Base-by-base conservation (phyloP, 192 early-diverging fungal genomes). In the Backusella morwellensis region DNA sequence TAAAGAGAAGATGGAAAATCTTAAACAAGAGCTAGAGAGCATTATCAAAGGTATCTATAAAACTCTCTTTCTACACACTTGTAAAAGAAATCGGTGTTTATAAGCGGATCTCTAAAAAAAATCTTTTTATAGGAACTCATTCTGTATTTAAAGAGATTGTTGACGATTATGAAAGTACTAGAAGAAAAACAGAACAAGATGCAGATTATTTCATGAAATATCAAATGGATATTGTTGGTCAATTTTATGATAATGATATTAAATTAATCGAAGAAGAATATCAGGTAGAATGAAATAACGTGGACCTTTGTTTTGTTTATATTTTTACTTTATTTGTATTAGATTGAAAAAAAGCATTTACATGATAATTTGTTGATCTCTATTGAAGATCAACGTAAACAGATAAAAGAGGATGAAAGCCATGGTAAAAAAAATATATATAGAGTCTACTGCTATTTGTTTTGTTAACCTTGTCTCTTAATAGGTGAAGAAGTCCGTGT, bases 371-470 rank as follows among this genome's bases (percentile, higher is more conserved):
- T 81, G 52, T 71, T 81, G 67, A 44, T 72, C 9, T 73, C 69
- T 26, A 81, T 81, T 54, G 73, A 77, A 72, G 76, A 81, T 34
- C 66, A 73, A 71, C 54, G 72, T 66, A 81, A 77, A 50, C 80
- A 81, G 47, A 81, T 81, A n/a, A 77, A 77, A 15, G 80, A 81
- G 34, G 76, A 81, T 32, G 50, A 70, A 68, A 68, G 38, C 14
- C 56, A 75, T 32, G 76, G 77, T 66, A 23, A 71, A 15, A 14
- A 8, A 0, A 26, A 35, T 23, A 23, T 56, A n/a, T n/a, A n/a
- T n/a, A n/a, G n/a, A 23, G 3, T 21, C 54, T n/a, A 0, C 8
- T n/a, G 3, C 1, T 19, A 6, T n/a, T 52, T n/a, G 14, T 50
- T 6, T 52, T 52, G 4, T n/a, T 6, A 1, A 54, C 19, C 41